Evolutionary conservation across 2,329 filamentous ascomycete genomes (phyloP).

Genomic region (Fusarium sp.): DNA sequence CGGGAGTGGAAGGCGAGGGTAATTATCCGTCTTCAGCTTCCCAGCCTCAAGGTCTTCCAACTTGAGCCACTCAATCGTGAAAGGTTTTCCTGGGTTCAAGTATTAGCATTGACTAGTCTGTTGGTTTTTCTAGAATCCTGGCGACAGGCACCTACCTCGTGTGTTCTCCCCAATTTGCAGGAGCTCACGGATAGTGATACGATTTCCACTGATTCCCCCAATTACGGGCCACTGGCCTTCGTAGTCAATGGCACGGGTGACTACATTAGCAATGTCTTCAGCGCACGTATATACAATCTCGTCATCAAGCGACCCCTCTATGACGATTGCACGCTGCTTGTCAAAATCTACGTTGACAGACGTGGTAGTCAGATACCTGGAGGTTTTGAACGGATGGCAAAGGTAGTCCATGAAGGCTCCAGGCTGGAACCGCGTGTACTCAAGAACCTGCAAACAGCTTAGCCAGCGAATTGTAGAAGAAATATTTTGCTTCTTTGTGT

Average conservation of each 20-base stretch:
- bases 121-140: accelerated
- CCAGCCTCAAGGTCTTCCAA: not conserved
- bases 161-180: slow-evolving; percentile 1
- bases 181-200: not conserved
- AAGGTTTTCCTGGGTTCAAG: not conserved
- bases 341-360: not conserved
- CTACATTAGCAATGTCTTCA: not conserved
- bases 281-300: slow-evolving; percentile 8
- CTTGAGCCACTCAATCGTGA: slow-evolving; percentile 11
- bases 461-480: accelerated
- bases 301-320: slow-evolving; percentile 2
- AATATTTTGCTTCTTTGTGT: accelerated
- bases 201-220: not conserved
- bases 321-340: not conserved
- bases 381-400: slow-evolving; percentile 5
- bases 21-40: not conserved
- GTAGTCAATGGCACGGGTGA: not conserved
- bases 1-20: not conserved
- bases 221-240: not conserved
- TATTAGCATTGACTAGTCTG: accelerated
- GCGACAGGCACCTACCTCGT: not conserved
- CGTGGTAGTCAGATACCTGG: slow-evolving; percentile 6
- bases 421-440: slow-evolving; percentile 8
- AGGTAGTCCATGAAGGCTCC: slow-evolving; percentile 27
- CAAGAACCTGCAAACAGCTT: not conserved